A percentile compares a stretch with the other conserved stretches of the same genome.
These are phyloP conservation scores for Lachnellula suecica DNA, from an alignment of 2,329 filamentous ascomycete species.

Conservation along the genomic window DNA sequence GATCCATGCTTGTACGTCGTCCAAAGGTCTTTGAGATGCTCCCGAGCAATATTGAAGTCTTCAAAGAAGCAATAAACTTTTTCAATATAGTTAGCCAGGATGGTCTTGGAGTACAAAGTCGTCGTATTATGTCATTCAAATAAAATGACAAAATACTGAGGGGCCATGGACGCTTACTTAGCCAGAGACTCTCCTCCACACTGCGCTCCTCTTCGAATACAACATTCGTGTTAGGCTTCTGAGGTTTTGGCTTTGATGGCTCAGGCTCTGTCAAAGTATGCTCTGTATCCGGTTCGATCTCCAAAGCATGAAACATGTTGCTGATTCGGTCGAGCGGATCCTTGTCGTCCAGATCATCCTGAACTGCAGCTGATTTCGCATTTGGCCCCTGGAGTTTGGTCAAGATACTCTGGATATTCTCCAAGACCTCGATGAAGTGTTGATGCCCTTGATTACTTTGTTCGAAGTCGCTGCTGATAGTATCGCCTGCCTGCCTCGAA, in stretches of 20 bases:
- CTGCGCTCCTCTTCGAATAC: neutral
- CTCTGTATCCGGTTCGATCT: conserved; percentile 1
- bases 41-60: neutral
- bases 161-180: neutral
- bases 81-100: neutral
- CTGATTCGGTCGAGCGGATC: neutral
- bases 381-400: neutral
- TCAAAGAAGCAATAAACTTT: neutral
- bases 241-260: neutral
- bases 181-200: neutral
- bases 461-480: neutral
- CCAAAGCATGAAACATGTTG: conserved; percentile 3
- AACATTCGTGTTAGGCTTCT: neutral
- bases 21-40: neutral
- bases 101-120: neutral
- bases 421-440: neutral
- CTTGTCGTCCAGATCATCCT: conserved; percentile 45
- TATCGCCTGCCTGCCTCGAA: neutral
- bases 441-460: neutral
- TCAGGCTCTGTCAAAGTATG: neutral
- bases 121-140: neutral
- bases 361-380: neutral
- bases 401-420: neutral
- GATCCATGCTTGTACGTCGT: neutral
- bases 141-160: neutral